phyloP scores from a whole-genome alignment of 805 yeast genomes.

The Candida jianshihensis region DNA sequence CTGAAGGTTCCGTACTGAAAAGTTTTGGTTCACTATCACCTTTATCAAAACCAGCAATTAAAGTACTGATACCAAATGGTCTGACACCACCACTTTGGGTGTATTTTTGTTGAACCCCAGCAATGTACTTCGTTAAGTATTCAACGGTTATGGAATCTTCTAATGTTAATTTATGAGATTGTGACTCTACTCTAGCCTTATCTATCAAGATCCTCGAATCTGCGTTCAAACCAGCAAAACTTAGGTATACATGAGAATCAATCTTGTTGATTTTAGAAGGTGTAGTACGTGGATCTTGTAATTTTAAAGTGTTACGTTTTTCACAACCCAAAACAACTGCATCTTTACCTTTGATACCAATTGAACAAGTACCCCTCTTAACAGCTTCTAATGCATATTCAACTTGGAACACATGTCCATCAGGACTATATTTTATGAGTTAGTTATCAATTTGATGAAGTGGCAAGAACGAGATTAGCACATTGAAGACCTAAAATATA shows the following conservation, averaged over 20 bases:
- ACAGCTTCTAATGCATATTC: slow-evolving; percentile 98
- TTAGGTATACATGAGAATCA: slow-evolving; percentile 84
- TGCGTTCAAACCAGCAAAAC: slow-evolving; percentile 98
- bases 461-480: no score
- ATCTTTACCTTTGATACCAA: slow-evolving; percentile 87
- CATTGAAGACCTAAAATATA: no score
- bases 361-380: slow-evolving; percentile 96
- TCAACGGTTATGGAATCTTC: slow-evolving; percentile 93
- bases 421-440: slow-evolving; percentile 53
- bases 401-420: slow-evolving; percentile 98
- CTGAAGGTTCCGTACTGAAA: slow-evolving; percentile 95
- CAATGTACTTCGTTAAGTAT: slow-evolving; percentile 87
- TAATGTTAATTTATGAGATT: slow-evolving; percentile 84
- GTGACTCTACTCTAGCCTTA: slow-evolving; percentile 94
- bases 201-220: slow-evolving; percentile 94
- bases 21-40: slow-evolving; percentile 75
- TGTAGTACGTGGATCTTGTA: slow-evolving; percentile 94
- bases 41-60: slow-evolving; percentile 93
- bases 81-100: slow-evolving; percentile 98
- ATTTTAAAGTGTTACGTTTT: slow-evolving; percentile 87
- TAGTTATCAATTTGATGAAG: no score
- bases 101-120: slow-evolving; percentile 96
- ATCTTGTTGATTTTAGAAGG: slow-evolving; percentile 90
- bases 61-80: slow-evolving; percentile 93
- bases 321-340: slow-evolving; percentile 95